A percentile compares a stretch with the other conserved stretches of the same genome.
Evolutionary conservation across 495 filamentous ascomycete species (phyloP).

Genomic region (Penicillium psychrofluorescens): DNA sequence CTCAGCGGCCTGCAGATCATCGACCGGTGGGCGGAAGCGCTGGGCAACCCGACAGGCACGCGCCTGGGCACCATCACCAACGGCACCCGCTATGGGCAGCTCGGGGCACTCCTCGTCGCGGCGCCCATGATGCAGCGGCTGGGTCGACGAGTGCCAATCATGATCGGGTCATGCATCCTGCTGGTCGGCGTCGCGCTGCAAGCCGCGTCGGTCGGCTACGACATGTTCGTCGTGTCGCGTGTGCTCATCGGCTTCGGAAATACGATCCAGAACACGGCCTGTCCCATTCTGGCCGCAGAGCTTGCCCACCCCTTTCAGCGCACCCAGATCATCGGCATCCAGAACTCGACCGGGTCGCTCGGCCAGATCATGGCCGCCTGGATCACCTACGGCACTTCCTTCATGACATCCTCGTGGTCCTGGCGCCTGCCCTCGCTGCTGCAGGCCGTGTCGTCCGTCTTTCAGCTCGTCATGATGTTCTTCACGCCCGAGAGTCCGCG

Average conservation of each 20-base stretch:
- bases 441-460: constrained; percentile 37
- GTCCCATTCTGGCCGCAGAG: constrained; percentile 58
- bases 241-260: constrained; percentile 60
- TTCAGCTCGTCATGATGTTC: constrained; percentile 33
- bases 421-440: constrained; percentile 59
- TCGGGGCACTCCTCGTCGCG: too few relatives aligned
- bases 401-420: constrained; percentile 50
- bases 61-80: too few relatives aligned
- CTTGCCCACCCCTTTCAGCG: constrained; percentile 61
- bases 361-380: constrained; percentile 55
- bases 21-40: too few relatives aligned
- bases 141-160: constrained; percentile 51
- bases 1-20: too few relatives aligned
- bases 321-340: constrained; percentile 57
- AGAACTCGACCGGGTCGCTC: constrained; percentile 59
- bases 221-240: constrained; percentile 60
- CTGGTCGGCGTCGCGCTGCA: constrained; percentile 52
- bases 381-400: constrained; percentile 49
- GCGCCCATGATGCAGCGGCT: constrained; percentile 24
- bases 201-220: constrained; percentile 15
- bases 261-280: constrained; percentile 57
- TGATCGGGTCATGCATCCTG: constrained; percentile 53
- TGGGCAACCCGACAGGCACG: too few relatives aligned
- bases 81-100: too few relatives aligned
- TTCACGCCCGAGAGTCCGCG: constrained; percentile 52